Base-by-base conservation (phyloP, 805 yeast genomes). In the Starmerella gropengiesseri region DNA sequence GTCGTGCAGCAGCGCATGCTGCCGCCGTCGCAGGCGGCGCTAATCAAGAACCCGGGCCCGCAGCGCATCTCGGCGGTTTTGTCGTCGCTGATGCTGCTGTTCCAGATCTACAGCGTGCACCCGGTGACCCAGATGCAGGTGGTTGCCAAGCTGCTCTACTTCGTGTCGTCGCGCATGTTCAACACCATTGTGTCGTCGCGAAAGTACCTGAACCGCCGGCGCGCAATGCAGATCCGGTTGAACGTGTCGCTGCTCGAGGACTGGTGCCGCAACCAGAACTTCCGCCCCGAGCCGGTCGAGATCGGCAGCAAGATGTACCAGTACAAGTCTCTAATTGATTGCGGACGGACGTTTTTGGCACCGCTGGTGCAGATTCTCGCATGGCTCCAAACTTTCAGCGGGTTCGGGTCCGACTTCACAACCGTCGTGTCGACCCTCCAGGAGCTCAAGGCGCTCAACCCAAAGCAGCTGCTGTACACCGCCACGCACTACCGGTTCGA, bases 1-100 rank as follows among this genome's bases (percentile, higher is more conserved):
- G 89, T 82, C 50, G 79, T 86, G 26, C 65, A 78, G 34, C 71
- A 75, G 42, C 81, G 78, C 73, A 64, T 85, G 43, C 78, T 79
- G 49, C 97, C 97, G 5, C 97, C 97, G 2, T 67, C 89, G 0
- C 37, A 44, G 31, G 74, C 82, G 17, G 69, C 74, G 36, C 81
- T 82, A 45, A 80, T 84, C 56, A 77, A 81, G 70, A 77, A 76
- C 57, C 95, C 95, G 3, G 84, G 96, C 0, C 98, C 98, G 0
- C 67, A 87, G 41, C 78, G 76, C 52, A 71, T 87, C 41, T 76
- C 87, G 20, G 94, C 91, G 54, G 80, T 87, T 1, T 69, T 91
- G 46, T 93, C 94, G 23, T 95, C 97, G 0, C 68, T 93, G 41
- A 70, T 85, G 33, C 85, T 87, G 55, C 89, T 91, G 3, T 68